These are phyloP conservation scores for Trypanosoma congolense DNA, from an alignment of 208 protist genomes.

Conservation along the genomic window DNA sequence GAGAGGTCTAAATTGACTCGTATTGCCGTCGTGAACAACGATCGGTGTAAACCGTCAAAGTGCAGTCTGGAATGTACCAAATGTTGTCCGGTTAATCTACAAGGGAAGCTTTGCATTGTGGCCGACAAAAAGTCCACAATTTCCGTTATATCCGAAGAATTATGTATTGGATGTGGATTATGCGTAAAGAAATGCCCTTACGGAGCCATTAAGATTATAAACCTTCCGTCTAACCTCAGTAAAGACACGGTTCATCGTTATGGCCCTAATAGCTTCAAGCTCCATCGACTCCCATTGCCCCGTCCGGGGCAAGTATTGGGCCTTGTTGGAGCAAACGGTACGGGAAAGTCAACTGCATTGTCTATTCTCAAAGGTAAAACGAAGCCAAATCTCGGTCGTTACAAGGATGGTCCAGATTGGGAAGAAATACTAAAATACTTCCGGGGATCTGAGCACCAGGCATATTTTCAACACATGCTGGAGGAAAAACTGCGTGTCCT, in stretches of 20 bases:
- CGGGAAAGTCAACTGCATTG: conserved; percentile 99
- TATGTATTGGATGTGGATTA: conserved; percentile 99
- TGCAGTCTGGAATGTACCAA: conserved; percentile 99
- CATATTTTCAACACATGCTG: conserved; percentile 98
- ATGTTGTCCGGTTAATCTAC: conserved; percentile 97
- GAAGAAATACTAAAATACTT: conserved; percentile 98
- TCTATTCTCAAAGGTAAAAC: conserved; percentile 98
- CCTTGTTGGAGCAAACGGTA: conserved; percentile 99
- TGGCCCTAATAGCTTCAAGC: conserved; percentile 99
- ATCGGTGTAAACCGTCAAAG: conserved; percentile 99
- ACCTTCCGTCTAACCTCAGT: conserved; percentile 98
- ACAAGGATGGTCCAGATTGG: conserved; percentile 96
- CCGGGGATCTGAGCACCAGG: conserved; percentile 99
- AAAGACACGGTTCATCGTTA: conserved; percentile 98
- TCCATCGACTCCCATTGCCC: conserved; percentile 98
- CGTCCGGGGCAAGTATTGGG: conserved; percentile 99
- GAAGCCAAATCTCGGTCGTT: conserved; percentile 98
- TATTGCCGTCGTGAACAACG: conserved; percentile 98
- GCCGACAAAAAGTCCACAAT: conserved; percentile 93
- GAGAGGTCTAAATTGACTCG: conserved; percentile 94
- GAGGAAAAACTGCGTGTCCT: conserved; percentile 98
- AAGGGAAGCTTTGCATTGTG: conserved; percentile 99
- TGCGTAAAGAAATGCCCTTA: conserved; percentile 99
- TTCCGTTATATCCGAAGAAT: conserved; percentile 97
- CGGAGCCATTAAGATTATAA: conserved; percentile 99